Percentiles rank a stretch among this genome's conserved stretches.
phyloP scores from a whole-genome alignment of 306 rosid genomes.

The Dalbergia cochinchinensis region DNA sequence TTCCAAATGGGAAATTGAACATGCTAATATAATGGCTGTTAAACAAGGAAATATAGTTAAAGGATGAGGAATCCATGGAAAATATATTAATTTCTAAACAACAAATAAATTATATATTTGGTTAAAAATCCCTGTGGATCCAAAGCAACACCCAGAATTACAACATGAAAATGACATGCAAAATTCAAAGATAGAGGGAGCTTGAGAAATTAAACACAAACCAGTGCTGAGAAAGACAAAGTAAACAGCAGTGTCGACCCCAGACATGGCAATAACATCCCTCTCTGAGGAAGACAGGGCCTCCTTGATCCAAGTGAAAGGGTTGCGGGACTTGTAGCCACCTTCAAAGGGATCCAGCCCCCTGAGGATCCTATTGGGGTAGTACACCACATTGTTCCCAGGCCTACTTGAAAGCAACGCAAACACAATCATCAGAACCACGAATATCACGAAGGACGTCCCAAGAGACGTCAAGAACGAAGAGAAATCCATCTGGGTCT shows the following conservation, averaged over 20 bases:
- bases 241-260: slow-evolving; percentile 93
- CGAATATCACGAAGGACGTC: slow-evolving; percentile 80
- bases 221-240: slow-evolving; percentile 87
- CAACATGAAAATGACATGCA: not conserved
- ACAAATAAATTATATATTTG: not conserved
- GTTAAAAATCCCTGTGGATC: not conserved
- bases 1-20: too few species aligned
- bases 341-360: slow-evolving; percentile 71
- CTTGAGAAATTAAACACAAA: slow-evolving; percentile 36
- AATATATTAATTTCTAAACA: not conserved
- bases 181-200: not conserved
- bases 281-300: slow-evolving; percentile 73
- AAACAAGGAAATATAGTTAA: not conserved
- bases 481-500: slow-evolving; percentile 74
- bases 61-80: slow-evolving; percentile 1
- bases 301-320: slow-evolving; percentile 83
- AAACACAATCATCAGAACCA: slow-evolving; percentile 74
- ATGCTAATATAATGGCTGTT: too few species aligned
- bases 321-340: slow-evolving; percentile 64
- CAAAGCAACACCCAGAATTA: slow-evolving; percentile 15
- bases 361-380: slow-evolving; percentile 86
- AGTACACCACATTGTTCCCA: slow-evolving; percentile 84
- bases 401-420: slow-evolving; percentile 66
- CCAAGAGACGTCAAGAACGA: slow-evolving; percentile 89
- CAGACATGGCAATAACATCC: slow-evolving; percentile 76